Evolutionary conservation across 2,329 filamentous ascomycete genomes (phyloP).

Genomic region (Colletotrichum sp.): DNA sequence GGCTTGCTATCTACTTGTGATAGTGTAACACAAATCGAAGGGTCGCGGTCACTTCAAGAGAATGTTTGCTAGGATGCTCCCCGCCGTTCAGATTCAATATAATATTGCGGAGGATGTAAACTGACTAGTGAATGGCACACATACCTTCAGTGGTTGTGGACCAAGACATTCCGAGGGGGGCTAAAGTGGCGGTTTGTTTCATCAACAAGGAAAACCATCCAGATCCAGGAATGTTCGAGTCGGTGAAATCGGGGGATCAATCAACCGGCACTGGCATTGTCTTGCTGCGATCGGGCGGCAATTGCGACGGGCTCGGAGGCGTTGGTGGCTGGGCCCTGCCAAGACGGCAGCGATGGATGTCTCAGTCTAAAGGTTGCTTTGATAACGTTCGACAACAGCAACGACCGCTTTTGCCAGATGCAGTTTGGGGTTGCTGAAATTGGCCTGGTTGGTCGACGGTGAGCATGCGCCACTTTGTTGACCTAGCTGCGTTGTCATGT

Average conservation of each 20-base stretch:
- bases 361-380: background rate
- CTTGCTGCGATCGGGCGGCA: background rate
- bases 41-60: background rate
- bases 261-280: background rate
- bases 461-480: background rate
- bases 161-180: background rate
- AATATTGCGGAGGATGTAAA: background rate
- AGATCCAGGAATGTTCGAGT: background rate
- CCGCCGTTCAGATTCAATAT: background rate
- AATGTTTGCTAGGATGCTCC: no score
- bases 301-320: background rate
- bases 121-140: background rate
- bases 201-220: background rate
- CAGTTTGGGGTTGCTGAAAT: background rate
- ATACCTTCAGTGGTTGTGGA: background rate
- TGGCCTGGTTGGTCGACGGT: background rate
- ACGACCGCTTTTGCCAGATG: background rate
- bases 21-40: background rate
- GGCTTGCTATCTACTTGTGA: accelerated
- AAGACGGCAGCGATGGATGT: constrained; percentile 3
- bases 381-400: background rate
- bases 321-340: background rate
- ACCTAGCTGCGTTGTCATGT: background rate
- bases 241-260: background rate
- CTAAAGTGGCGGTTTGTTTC: background rate